Evolutionary conservation across 768 basidiomycete genomes (phyloP), one percentile per base, ranked within the genome.

Genomic region (Collybiopsis luxurians): DNA sequence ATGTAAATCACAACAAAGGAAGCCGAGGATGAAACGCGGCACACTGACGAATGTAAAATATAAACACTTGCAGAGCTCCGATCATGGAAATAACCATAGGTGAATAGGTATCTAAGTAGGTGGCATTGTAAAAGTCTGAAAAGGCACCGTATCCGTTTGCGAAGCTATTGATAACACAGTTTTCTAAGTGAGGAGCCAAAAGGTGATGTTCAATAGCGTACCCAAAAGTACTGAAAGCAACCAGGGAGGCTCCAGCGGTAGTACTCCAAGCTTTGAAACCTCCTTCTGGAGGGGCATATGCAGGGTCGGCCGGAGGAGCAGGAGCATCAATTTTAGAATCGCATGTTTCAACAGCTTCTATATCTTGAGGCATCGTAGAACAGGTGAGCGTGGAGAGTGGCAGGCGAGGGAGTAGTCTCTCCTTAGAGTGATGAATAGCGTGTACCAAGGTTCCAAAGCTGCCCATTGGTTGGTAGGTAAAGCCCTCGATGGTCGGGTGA

Each of bases 111-210:
- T 67, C 58, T 5, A 71, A 60, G 34, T 67, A 67, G 10, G 36
- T 55, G 12, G 61, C 54, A 11, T 60, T 52, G 55, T 74, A 75
- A 61, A 70, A 75, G 12, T 68, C 66, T 53, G 72, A 68, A 61
- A 68, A 74, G 2, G 69, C 71, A 31, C 75, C 75, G 34, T 65
- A 73, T 0, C 66, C 63, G 52, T 74, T 74, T 53, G 71, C 59
- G 10, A 63, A 45, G n/a, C 68, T 66, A 30, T 19, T 9, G 26
- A 13, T 30, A 17, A 23, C n/a, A n/a, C n/a, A n/a, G n/a, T n/a
- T n/a, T n/a, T n/a, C n/a, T n/a, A n/a, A n/a, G n/a, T n/a, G n/a
- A n/a, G n/a, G n/a, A n/a, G n/a, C n/a, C n/a, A n/a, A n/a, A n/a
- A n/a, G n/a, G n/a, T n/a, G n/a, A n/a, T n/a, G n/a, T n/a, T n/a